These are phyloP conservation scores for Parathielavia hyrcaniae DNA, from an alignment of 495 filamentous ascomycete species.

Conservation along the genomic window DNA sequence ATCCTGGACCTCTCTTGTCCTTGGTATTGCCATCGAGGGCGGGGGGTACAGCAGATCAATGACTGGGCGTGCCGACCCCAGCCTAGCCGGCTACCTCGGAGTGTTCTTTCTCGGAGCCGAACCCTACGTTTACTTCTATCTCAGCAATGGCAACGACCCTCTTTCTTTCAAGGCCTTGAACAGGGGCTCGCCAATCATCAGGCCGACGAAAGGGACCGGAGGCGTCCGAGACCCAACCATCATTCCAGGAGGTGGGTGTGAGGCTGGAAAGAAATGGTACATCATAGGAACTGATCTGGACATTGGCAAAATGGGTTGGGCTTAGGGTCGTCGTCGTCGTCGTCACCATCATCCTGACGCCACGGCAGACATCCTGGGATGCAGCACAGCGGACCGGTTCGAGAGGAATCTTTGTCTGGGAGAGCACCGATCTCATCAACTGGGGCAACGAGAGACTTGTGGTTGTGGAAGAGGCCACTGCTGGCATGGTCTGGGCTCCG, in stretches of 20 bases:
- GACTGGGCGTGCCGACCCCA: constrained; percentile 34
- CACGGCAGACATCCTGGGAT: constrained; percentile 44
- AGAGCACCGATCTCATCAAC: constrained; percentile 46
- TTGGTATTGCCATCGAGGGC: constrained; percentile 10
- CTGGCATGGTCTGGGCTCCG: constrained; percentile 53
- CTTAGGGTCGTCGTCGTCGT: background rate
- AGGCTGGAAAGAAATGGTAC: constrained; percentile 49
- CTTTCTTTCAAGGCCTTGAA: constrained; percentile 45
- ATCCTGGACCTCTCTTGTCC: constrained; percentile 9
- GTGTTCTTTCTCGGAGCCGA: constrained; percentile 50
- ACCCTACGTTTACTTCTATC: constrained; percentile 50
- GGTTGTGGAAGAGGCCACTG: constrained; percentile 42
- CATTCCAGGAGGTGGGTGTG: constrained; percentile 42
- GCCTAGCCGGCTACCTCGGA: constrained; percentile 44
- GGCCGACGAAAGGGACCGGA: constrained; percentile 45
- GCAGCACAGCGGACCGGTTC: constrained; percentile 45
- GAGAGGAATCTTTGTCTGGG: constrained; percentile 50
- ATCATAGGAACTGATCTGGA: constrained; percentile 50
- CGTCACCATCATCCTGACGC: constrained; percentile 6
- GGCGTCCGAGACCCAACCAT: constrained; percentile 47
- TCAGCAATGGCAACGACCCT: constrained; percentile 46
- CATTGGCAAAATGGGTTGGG: constrained; percentile 40
- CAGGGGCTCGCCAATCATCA: constrained; percentile 42
- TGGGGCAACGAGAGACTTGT: constrained; percentile 46
- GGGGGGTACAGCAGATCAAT: constrained; percentile 12